phyloP scores from a whole-genome alignment of 1,284 basidiomycete species.

The Bondarzewia mesenterica region DNA sequence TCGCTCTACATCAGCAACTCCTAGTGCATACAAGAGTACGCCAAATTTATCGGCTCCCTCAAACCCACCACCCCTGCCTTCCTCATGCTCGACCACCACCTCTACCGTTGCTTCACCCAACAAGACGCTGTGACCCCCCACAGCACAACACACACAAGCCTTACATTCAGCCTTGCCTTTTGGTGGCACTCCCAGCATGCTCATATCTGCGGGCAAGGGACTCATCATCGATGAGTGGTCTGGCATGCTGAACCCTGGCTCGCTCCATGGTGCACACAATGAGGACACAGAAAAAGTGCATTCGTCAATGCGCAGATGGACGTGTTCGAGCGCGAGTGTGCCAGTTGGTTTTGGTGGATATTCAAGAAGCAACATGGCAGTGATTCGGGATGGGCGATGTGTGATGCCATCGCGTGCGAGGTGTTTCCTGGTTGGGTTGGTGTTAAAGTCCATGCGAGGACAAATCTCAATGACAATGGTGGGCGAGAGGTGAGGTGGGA shows the following conservation, averaged over 20 bases:
- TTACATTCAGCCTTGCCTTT: conserved; percentile 37
- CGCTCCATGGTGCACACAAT: conserved; percentile 37
- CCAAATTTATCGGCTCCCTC: conserved; percentile 39
- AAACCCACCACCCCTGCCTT: conserved; percentile 38
- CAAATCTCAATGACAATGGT: conserved; percentile 13
- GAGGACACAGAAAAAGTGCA: conserved; percentile 37
- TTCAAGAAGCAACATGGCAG: conserved; percentile 67
- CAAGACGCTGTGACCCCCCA: conserved; percentile 52
- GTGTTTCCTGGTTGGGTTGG: conserved; percentile 39
- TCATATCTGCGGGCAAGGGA: conserved; percentile 43
- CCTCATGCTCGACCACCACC: conserved; percentile 82
- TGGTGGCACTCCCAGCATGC: conserved; percentile 32
- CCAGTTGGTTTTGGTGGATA: conserved; percentile 87
- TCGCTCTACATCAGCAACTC: conserved; percentile 75
- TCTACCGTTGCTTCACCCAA: conserved; percentile 77
- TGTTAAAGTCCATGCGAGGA: conserved; percentile 18
- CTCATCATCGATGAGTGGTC: conserved; percentile 84
- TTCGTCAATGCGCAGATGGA: conserved; percentile 65
- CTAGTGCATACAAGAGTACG: conserved; percentile 70
- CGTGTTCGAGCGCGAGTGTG: conserved; percentile 58
- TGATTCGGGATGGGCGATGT: conserved; percentile 75
- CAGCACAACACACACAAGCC: conserved; percentile 45
- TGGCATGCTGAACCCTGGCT: conserved; percentile 66
- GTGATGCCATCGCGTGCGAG: conserved; percentile 58
- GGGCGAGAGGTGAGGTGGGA: conserved; percentile 26